phyloP scores from a whole-genome alignment of 2,329 filamentous ascomycete species.

The Neodidymelliopsis sp. region DNA sequence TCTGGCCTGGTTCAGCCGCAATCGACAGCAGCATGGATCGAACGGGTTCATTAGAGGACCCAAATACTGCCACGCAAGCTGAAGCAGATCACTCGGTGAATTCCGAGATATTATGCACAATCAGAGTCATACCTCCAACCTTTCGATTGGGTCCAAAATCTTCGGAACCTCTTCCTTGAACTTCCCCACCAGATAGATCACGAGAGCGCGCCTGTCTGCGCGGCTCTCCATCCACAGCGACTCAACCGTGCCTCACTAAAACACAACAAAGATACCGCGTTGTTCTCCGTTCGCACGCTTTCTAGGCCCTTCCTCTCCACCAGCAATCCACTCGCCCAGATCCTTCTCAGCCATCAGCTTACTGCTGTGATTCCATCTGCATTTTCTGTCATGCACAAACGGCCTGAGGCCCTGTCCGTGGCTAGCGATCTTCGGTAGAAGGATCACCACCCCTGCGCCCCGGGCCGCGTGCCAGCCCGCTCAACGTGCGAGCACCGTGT shows the following conservation, averaged over 20 bases:
- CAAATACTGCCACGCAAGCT: too few relatives aligned
- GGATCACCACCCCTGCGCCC: slow-evolving; percentile 20
- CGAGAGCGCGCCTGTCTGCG: background rate
- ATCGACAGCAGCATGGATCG: too few relatives aligned
- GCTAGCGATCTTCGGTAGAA: slow-evolving; percentile 24
- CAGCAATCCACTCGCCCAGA: slow-evolving; percentile 14
- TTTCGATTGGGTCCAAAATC: too few relatives aligned
- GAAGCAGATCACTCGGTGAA: too few relatives aligned
- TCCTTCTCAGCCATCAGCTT: background rate
- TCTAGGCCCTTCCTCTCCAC: background rate
- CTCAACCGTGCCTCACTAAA: slow-evolving; percentile 4
- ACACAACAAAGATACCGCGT: background rate
- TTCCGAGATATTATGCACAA: too few relatives aligned
- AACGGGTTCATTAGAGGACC: too few relatives aligned
- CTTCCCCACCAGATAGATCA: slow-evolving; percentile 1
- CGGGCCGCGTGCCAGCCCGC: slow-evolving; percentile 24
- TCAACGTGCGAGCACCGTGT: slow-evolving; percentile 4
- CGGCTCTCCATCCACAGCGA: slow-evolving; percentile 8
- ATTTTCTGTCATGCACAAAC: slow-evolving; percentile 12
- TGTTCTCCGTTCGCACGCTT: background rate
- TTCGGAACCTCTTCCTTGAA: background rate
- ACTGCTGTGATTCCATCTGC: slow-evolving; percentile 7
- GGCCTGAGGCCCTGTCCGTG: slow-evolving; percentile 22
- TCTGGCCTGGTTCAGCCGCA: too few relatives aligned
- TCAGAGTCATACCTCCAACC: too few relatives aligned